Conservation (phyloP, 768 basidiomycete species). For the Mycena sanguinolenta region DNA sequence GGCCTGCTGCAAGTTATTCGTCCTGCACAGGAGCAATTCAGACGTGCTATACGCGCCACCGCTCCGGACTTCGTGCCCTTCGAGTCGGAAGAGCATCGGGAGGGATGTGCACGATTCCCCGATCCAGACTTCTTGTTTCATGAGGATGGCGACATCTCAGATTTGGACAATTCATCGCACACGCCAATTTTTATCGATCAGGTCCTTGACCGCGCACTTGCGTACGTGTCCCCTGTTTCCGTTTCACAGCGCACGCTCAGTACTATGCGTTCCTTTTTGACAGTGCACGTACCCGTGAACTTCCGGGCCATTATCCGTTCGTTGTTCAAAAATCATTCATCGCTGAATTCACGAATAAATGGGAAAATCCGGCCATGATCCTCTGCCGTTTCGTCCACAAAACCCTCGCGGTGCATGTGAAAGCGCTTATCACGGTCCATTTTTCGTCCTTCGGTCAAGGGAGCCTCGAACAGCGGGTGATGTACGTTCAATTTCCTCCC, state of each 20-base stretch:
- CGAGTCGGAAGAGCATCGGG: neutral
- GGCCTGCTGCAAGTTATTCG: neutral
- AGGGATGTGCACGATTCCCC: too few relatives aligned
- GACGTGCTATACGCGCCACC: neutral
- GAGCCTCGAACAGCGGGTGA: slow-evolving; percentile 61
- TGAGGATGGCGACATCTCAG: too few relatives aligned
- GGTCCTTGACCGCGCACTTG: neutral
- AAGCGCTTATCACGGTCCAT: slow-evolving; percentile 58
- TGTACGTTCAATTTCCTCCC: slow-evolving; percentile 46
- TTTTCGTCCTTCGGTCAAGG: slow-evolving; percentile 70
- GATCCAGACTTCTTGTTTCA: too few relatives aligned
- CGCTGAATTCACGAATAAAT: neutral
- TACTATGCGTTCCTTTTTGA: neutral
- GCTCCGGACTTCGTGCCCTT: neutral
- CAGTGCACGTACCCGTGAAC: neutral
- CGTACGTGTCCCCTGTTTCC: neutral
- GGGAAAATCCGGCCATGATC: slow-evolving; percentile 63
- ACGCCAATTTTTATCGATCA: neutral
- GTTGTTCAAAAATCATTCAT: neutral
- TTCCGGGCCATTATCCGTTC: neutral
- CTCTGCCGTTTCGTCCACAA: slow-evolving; percentile 42
- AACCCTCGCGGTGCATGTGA: slow-evolving; percentile 55
- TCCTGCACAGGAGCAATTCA: neutral
- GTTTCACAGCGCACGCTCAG: neutral
- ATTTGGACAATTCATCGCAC: neutral